phyloP scores from a whole-genome alignment of 192 early-diverging fungal genomes.

The Umbelopsis sp. region DNA sequence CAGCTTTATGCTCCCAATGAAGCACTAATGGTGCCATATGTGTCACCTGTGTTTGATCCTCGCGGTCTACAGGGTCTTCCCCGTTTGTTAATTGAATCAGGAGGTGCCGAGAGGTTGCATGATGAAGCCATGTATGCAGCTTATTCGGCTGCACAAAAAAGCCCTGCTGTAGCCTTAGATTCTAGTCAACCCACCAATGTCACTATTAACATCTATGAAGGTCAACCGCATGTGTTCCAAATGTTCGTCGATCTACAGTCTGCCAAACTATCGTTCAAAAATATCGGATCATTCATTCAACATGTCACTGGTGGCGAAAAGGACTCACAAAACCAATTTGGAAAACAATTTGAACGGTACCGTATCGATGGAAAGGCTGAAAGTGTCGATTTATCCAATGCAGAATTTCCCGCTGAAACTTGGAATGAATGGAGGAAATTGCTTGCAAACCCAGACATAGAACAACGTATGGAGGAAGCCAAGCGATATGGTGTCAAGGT shows the following conservation, averaged over 20 bases:
- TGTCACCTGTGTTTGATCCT: conserved; percentile 44
- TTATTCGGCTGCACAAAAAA: conserved; percentile 32
- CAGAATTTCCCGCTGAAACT: not conserved
- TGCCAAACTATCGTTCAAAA: not conserved
- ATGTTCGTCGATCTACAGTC: not conserved
- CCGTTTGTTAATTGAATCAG: conserved; percentile 46
- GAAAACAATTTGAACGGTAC: conserved; percentile 1
- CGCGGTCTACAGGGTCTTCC: conserved; percentile 40
- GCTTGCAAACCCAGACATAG: not conserved
- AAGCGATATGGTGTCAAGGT: not conserved
- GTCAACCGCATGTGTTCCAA: conserved; percentile 57
- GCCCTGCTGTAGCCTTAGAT: not conserved
- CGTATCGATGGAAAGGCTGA: not conserved
- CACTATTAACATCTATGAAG: conserved; percentile 48
- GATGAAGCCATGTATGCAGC: conserved; percentile 52
- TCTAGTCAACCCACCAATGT: conserved; percentile 19
- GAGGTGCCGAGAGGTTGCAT: conserved; percentile 45
- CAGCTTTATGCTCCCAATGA: conserved; percentile 51
- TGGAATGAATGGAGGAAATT: not conserved
- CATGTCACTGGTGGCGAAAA: not conserved
- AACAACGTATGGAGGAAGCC: conserved; percentile 16
- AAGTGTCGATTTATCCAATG: not conserved
- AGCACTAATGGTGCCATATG: conserved; percentile 42
- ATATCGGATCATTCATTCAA: conserved; percentile 1
- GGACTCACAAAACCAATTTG: not conserved